Base-by-base conservation (phyloP, 2,329 filamentous ascomycete species). In the Penicillium sp. region DNA sequence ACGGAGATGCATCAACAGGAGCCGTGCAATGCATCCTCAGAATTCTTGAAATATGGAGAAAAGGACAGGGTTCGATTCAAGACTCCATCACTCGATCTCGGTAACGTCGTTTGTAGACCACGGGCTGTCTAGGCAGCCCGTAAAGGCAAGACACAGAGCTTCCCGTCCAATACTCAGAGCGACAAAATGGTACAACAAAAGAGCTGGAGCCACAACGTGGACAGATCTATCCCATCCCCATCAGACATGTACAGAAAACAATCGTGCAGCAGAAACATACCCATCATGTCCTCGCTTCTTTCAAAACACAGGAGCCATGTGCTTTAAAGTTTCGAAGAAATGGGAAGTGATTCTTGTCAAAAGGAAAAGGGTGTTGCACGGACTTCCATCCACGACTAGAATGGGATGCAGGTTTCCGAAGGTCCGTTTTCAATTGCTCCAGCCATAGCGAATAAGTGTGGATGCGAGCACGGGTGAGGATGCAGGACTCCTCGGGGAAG, bases 351-450 rank as follows among this genome's bases (percentile, higher is more conserved):
- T 5, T 11, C 16, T 11, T 11, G 33, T 20, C 33, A 20, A 20
- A 11, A 7, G 33, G 33, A 8, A 35, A 4, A 8, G n/a, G 6
- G 20, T 10, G 38, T 47, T 39, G 46, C 53, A 46, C 46, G 42
- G 45, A 14, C 38, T 45, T 38, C 20, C 11, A 35, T 20, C 24
- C 13, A 30, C 35, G n/a, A 43, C 36, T 38, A 33, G 33, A 28
- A 10, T 28, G 18, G 16, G 28, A 53, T 58, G 55, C 53, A 54
- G 48, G 55, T 56, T 52, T 41, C 53, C 55, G 18, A 38, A 14
- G 8, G 7, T 40, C 35, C 45, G 46, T 51, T 56, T 51, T 51
- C 18, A 49, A 53, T 40, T 22, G 3, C 42, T 14, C 33, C 41
- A 28, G 16, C 11, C 41, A 14, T 40, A 39, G 27, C 27, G 46